Evolutionary conservation across 805 yeast genomes (phyloP), one percentile per base, ranked within the genome.

Genomic region (Candida anglica): DNA sequence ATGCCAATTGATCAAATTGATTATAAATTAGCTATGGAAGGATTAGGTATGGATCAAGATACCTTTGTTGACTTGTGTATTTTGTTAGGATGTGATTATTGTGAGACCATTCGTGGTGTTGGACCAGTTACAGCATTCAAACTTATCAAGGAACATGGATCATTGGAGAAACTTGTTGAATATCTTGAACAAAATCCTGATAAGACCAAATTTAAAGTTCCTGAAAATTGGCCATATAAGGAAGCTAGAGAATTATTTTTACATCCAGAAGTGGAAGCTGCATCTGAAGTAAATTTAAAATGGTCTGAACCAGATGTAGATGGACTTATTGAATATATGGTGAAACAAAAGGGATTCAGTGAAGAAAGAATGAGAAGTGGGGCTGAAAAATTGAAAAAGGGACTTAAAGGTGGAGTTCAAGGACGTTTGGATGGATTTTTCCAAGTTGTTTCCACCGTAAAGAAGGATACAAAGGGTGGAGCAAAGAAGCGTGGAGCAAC

Each of bases 51-150:
- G 71, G 79, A 76, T 31, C 64, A 73, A 28, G 72, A 70, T 16
- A 81, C 86, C 38, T 93, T 93, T 57, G 75, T 93, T 30, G 99
- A 93, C 56, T 62, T 93, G 47, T 89, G 98, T 64, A 91, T 93
- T 27, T 68, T 93, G 49, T 65, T 93, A 30, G 99, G 99, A 1
- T 93, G 98, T 60, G 99, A 93, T 65, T 93, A 93, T 59, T 87
- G 96, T 63, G 97, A 91, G 44, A 85, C 96, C 3, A 89, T 93
- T 38, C 78, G 78, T 48, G 98, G 98, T 16, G 81, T 93, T 40
- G 99, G 99, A 6, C 98, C 98, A 1, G 93, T 85, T 2, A 91
- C 96, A 1, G 98, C 97, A 0, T 69, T 75, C 42, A 91, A 93
- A 52, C 69, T 93, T 40, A 86, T 93, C 41, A 82, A 80, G 52